These are phyloP conservation scores for Phycomyces blakesleeanus DNA, from an alignment of 192 early-diverging fungal species.

Conservation along the genomic window DNA sequence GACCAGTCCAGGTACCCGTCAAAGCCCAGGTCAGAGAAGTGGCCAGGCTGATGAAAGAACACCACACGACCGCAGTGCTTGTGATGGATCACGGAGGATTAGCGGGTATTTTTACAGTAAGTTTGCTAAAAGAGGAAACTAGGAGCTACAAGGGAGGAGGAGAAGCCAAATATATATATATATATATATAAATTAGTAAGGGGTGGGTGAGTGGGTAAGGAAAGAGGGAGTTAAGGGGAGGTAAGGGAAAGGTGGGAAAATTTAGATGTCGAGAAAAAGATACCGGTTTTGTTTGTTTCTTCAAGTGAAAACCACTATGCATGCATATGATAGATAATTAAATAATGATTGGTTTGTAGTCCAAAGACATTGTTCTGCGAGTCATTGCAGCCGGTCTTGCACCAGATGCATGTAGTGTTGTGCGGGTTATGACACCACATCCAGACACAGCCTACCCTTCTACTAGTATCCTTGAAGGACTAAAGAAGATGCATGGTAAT, in stretches of 20 bases:
- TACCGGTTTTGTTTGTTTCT: too few species aligned
- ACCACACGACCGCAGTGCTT: constrained; percentile 67
- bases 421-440: constrained; percentile 92
- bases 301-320: too few species aligned
- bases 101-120: constrained; percentile 71
- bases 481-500: constrained; percentile 72
- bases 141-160: too few species aligned
- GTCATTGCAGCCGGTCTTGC: constrained; percentile 80
- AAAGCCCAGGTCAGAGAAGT: constrained; percentile 67
- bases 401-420: constrained; percentile 81
- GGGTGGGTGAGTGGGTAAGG: too few species aligned
- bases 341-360: too few species aligned
- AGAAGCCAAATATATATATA: too few species aligned
- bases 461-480: constrained; percentile 72
- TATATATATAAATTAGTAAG: too few species aligned
- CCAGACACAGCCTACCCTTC: constrained; percentile 66
- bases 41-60: constrained; percentile 67
- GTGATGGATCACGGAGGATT: constrained; percentile 68
- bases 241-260: too few species aligned
- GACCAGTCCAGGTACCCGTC: constrained; percentile 57
- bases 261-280: too few species aligned
- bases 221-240: too few species aligned
- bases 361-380: constrained; percentile 80
- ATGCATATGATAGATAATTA: too few species aligned
- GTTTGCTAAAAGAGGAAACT: constrained; percentile 2